Evolutionary conservation across 2,329 filamentous ascomycete species (phyloP), one percentile per base, ranked within the genome.

Genomic region (Neofusicoccum parvum): DNA sequence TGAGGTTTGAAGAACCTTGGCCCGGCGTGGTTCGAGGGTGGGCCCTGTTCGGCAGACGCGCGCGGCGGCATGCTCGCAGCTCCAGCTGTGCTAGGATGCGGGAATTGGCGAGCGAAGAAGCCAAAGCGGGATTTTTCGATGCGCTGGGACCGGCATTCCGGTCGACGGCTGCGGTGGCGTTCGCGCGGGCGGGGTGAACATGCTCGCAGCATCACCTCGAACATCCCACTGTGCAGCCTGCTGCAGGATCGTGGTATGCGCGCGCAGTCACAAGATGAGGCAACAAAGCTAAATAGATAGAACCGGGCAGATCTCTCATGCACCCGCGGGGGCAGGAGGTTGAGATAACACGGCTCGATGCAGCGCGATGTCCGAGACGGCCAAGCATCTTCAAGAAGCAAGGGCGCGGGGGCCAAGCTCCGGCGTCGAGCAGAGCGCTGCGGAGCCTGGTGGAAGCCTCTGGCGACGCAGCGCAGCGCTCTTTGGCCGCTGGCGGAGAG

Each of bases 221-320:
- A 7, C 34, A 14, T 39, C 23, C 50, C 50, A 39, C 12, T 43
- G 54, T 59, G 54, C 50, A 5, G 50, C 50, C 17, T 9, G 50
- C 50, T 54, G 53, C 56, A 60, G 56, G 41, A 48, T 48, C 27
- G 53, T 34, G 36, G 32, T 54, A 39, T 54, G 50, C 36, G 20
- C 17, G 41, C 12, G 41, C n/a, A 37, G 56, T 60, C 56, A 60
- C 56, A 60, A 60, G 56, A 60, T 60, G 56, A 60, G 56, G 56
- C 41, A n/a, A 27, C n/a, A 60, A 60, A 48, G 56, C 48, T 43
- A 36, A 60, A 60, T 60, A 37, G 56, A 60, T 60, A 23, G 56
- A 17, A 48, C 37, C 20, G 41, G 53, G 56, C 56, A 59, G 56
- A 60, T 60, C 56, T 46, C 41, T 34, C 53, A 58, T 36, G 53